phyloP scores from a whole-genome alignment of 148 eudicot species.

The Mesembryanthemum crystallinum region DNA sequence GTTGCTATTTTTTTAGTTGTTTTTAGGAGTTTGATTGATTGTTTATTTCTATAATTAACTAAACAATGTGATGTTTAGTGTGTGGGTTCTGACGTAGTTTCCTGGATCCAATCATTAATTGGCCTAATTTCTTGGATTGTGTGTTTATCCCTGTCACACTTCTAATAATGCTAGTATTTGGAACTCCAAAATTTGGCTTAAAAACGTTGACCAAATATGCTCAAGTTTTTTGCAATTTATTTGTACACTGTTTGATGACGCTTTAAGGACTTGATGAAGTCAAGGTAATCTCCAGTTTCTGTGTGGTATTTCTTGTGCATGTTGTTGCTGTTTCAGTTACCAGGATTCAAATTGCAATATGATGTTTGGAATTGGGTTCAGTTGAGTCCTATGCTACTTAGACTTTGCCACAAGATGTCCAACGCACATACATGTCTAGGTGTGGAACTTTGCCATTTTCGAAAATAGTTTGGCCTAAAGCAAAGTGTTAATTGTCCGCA shows the following conservation, averaged over 20 bases:
- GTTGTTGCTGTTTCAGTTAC: background rate
- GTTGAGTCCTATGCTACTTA: background rate
- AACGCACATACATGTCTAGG: background rate
- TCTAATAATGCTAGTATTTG: background rate
- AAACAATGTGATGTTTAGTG: background rate
- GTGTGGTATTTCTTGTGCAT: background rate
- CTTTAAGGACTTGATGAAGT: background rate
- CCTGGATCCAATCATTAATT: no score
- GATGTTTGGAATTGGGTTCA: background rate
- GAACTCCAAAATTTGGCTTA: background rate
- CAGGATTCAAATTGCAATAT: background rate
- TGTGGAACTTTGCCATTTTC: no score
- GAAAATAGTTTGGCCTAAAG: no score
- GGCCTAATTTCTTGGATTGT: no score
- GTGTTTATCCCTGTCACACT: no score
- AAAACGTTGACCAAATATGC: no score
- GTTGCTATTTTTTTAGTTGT: background rate
- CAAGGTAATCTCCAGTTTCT: background rate
- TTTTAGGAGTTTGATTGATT: background rate
- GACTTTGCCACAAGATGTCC: no score
- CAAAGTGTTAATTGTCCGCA: no score
- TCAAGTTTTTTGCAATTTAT: background rate
- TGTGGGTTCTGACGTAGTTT: background rate
- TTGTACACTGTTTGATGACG: background rate
- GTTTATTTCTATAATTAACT: background rate